Percentiles rank a stretch among this genome's conserved stretches.
phyloP scores from a whole-genome alignment of 495 filamentous ascomycete species.

The Neurospora sp. region DNA sequence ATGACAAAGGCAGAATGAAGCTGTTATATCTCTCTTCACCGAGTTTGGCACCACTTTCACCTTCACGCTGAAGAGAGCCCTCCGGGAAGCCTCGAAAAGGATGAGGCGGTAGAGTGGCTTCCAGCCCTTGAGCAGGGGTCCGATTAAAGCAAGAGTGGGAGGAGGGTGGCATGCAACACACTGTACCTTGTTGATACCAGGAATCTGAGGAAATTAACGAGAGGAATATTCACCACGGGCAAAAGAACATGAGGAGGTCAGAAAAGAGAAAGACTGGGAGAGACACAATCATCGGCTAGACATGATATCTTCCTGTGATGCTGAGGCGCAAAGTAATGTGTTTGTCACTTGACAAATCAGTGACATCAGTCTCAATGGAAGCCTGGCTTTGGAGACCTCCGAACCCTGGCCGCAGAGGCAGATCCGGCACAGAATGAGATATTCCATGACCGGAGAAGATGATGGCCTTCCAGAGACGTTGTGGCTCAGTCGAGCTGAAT shows the following conservation, averaged over 20 bases:
- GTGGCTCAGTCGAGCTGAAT: not conserved
- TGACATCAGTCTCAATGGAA: not conserved
- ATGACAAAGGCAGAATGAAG: not conserved
- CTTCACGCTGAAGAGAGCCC: slow-evolving; percentile 11
- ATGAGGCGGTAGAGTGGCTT: slow-evolving; percentile 9
- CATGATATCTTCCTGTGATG: not conserved
- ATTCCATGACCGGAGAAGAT: not conserved
- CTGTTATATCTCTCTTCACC: not conserved
- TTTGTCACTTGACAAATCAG: not conserved
- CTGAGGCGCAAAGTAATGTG: not conserved
- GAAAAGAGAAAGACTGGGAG: not conserved
- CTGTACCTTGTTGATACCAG: not conserved
- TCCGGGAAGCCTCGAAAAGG: slow-evolving; percentile 15
- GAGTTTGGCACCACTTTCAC: not conserved
- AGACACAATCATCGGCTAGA: not conserved
- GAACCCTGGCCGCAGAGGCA: not conserved
- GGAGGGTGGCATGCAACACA: not conserved
- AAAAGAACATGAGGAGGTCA: not conserved
- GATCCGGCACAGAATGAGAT: not conserved
- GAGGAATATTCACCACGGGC: not conserved
- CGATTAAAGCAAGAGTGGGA: slow-evolving; percentile 17
- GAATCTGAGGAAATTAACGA: not conserved
- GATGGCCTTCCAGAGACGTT: not conserved
- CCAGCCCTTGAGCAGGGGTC: slow-evolving; percentile 1
- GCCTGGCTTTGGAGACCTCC: slow-evolving; percentile 4